Base-by-base conservation (phyloP, 2,329 filamentous ascomycete genomes). In the Cercospora berteroae region DNA sequence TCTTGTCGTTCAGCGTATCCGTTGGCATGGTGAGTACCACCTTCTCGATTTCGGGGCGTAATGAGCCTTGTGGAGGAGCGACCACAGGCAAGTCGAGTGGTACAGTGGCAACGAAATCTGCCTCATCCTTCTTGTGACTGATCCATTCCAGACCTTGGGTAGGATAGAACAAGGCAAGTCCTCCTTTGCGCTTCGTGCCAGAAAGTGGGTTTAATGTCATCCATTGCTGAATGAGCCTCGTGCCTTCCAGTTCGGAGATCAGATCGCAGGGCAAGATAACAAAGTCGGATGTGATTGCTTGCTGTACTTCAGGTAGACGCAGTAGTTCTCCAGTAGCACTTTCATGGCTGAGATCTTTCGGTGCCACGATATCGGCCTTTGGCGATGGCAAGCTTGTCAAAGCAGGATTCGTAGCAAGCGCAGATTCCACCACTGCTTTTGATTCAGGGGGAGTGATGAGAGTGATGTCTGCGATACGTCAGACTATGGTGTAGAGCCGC, bases 201-300 rank as follows among this genome's bases (percentile, higher is more conserved):
- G 83, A 82, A 4, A 72, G 67, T 1, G 72, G 71, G 27, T 84
- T 82, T 73, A 91, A 88, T 31, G 94, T 88, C 90, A 97, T 94
- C 93, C 95, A 99, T 68, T 94, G 88, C 78, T 97, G 93, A 2
- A 96, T 81, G 23, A 98, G 84, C 69, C 89, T 88, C 73, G 93
- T 90, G 12, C 93, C 94, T 2, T 91, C 89, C 16, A 98, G 83
- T 76, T 97, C 94, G 77, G 93, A 97, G 44, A 99, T 89, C 6
- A 99, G 83, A 78, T 99, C 95, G 79, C 95, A 99, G 0, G 95
- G 94, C 4, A 99, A 83, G 3, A 98, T 87, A 27, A 97, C 82
- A 76, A 99, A 98, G 80, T 99, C 93, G 12, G 89, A 88, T 63
- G 87, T 93, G 73, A 99, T 88, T 7, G 88, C 85, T n/a, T 85